Base-by-base conservation (phyloP, 148 eudicot genomes). In the Cornus suecica region DNA sequence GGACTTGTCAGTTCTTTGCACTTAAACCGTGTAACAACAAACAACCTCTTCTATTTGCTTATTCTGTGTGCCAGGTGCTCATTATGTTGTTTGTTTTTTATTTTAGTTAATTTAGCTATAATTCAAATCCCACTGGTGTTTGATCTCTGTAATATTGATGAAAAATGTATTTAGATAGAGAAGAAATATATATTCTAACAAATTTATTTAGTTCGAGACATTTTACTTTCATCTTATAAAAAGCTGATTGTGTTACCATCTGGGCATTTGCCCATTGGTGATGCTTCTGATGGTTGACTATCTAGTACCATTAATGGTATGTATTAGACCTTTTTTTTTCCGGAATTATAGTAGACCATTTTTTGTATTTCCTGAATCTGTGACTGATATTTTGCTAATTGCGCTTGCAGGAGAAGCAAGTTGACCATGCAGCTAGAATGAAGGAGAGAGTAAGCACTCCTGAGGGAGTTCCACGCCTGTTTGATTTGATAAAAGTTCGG, bases 391-490 rank as follows among this genome's bases (percentile, higher is more conserved):
- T 41, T 62, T 68, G 51, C 58, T 72, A 28, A 29, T 78, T 75
- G 20, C 9, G 26, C 48, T 79, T 83, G 90, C 88, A 96, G 99
- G 99, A 93, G 83, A 96, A 93, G 79, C 99, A 96, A 85, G 79
- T 82, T 77, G 67, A 88, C 70, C 90, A 91, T 78, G 45, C 76
- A 26, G 80, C 86, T 71, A 88, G 87, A 77, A 45, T 96, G 73
- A 91, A 81, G 84, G 91, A 87, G 84, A 89, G 84, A 84, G 87
- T 90, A 51, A 81, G 75, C 73, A 82, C 99, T 20, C 98, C 98
- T 65, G 98, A 90, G 79, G 91, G 93, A 65, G 98, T 91, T 80
- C 94, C 91, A 56, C 94, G 99, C 61, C 94, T 96, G 34, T 96
- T 88, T 81, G 99, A 96, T 79, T 83, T 96, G 80, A 80, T 96